Conservation (phyloP, 2,329 filamentous ascomycete species). For the Neonectria sp. region DNA sequence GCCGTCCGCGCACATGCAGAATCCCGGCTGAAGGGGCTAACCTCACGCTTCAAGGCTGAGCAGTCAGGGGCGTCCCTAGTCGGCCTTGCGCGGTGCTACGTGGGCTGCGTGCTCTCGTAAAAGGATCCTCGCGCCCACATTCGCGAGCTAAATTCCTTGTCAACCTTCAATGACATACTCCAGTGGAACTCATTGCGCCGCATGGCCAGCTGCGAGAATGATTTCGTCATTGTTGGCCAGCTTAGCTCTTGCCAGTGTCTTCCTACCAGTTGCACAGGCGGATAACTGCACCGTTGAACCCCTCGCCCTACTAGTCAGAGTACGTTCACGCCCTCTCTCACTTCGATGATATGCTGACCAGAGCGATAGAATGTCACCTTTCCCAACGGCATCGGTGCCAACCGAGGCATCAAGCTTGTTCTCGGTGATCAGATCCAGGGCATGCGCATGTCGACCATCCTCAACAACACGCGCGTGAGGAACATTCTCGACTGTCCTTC, state of each 20-base stretch:
- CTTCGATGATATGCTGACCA: not conserved
- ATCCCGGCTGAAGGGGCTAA: not conserved
- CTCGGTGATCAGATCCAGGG: conserved; percentile 25
- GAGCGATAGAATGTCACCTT: conserved; percentile 23
- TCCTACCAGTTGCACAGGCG: not conserved
- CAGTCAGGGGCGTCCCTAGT: not conserved
- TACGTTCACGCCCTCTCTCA: not conserved
- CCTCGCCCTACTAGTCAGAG: conserved; percentile 18
- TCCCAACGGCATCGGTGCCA: conserved; percentile 30
- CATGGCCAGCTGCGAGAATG: conserved; percentile 17
- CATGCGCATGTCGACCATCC: conserved; percentile 25
- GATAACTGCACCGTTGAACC: conserved; percentile 25
- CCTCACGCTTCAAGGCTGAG: not conserved
- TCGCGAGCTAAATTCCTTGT: not conserved
- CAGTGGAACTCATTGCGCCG: not conserved
- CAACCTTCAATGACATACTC: not conserved
- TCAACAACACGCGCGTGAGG: conserved; percentile 29
- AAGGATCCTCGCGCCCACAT: not conserved
- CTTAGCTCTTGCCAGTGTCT: conserved; percentile 11
- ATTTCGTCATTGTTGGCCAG: conserved; percentile 10
- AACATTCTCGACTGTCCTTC: conserved; percentile 26
- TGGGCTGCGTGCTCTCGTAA: not conserved
- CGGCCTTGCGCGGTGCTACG: not conserved
- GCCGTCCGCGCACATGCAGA: not conserved
- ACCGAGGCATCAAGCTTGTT: conserved; percentile 26